Evolutionary conservation across 768 basidiomycete species (phyloP), one percentile per base, ranked within the genome.

Genomic region (Tricholoma flavovirens): DNA sequence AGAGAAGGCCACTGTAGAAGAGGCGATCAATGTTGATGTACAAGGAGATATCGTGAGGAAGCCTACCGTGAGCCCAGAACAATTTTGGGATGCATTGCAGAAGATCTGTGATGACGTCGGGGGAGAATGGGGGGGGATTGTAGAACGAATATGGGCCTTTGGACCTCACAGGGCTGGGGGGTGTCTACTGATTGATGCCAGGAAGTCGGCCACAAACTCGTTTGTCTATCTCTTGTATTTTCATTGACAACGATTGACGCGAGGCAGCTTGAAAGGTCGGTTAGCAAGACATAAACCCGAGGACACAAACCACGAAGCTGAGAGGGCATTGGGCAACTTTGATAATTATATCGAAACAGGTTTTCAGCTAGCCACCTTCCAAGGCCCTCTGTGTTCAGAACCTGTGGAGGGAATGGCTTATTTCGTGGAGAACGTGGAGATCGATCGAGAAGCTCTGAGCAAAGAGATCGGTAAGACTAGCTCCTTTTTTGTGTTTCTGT

Each of bases 301-400:
- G 6, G 67, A 69, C 7, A 62, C 57, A 42, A 62, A 62, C 14
- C 54, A 52, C 12, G 77, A 75, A 36, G 64, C 70, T 0, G 73
- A 75, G 30, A 73, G 68, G 54, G 67, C 66, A 12, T 68, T 72
- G 49, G 70, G 70, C 19, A 73, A 93, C 59, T 90, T 98, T 59
- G 87, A 94, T 61, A 83, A 83, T 54, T 79, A 88, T 60, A 77
- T 98, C 29, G 94, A 98, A 68, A 88, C 87, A 4, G 96, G 95
- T 1, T 99, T 99, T 72, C 95, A 97, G 71, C 80, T 98, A 48
- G 95, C 93, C 0, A 88, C 88, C 1, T 88, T 93, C 68, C 93
- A 95, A 70, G 97, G 97, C 0, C 96, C 97, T 11, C 71, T 99
- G 17, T 98, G 97, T 62, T 88, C 87, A 6, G 97, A 99, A 69